phyloP scores from a whole-genome alignment of 2,329 filamentous ascomycete genomes.

The Polychaeton citri region DNA sequence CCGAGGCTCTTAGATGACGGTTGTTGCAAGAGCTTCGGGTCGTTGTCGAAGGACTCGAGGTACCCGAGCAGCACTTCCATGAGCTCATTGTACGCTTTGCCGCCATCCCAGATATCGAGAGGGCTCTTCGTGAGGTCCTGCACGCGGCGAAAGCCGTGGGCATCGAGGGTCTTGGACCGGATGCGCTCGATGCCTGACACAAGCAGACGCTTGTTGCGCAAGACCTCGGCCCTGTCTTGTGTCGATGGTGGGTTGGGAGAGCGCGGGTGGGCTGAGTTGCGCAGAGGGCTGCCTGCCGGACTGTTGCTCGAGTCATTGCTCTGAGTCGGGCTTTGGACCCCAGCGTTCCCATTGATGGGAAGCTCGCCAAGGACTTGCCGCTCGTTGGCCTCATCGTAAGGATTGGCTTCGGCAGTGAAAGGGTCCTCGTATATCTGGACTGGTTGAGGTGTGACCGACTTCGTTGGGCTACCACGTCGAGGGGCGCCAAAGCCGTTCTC shows the following conservation, averaged over 20 bases:
- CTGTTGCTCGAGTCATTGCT: constrained; percentile 15
- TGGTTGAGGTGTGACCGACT: constrained; percentile 11
- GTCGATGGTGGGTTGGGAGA: constrained; percentile 9
- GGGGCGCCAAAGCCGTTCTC: background rate
- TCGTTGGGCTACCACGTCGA: constrained; percentile 13
- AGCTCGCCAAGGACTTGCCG: constrained; percentile 37
- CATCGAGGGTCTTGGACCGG: constrained; percentile 58
- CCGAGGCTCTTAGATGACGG: constrained; percentile 33
- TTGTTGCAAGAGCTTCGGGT: constrained; percentile 28
- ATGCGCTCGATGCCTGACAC: constrained; percentile 64
- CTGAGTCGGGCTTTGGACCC: constrained; percentile 15
- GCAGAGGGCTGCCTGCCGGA: constrained; percentile 16
- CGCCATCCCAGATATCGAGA: constrained; percentile 48
- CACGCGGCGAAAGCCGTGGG: constrained; percentile 66
- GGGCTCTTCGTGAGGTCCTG: constrained; percentile 60
- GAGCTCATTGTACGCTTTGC: constrained; percentile 57
- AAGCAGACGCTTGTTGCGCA: constrained; percentile 44
- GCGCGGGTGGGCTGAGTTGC: constrained; percentile 5
- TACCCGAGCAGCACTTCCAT: constrained; percentile 58
- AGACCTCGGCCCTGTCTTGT: constrained; percentile 28
- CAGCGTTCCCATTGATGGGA: constrained; percentile 34
- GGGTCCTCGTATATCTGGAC: constrained; percentile 43
- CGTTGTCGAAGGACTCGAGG: constrained; percentile 38
- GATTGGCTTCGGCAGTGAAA: constrained; percentile 20
- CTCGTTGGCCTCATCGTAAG: constrained; percentile 14